Evolutionary conservation across 1,284 basidiomycete species (phyloP).

Genomic region (Ceratobasidium papillatum): DNA sequence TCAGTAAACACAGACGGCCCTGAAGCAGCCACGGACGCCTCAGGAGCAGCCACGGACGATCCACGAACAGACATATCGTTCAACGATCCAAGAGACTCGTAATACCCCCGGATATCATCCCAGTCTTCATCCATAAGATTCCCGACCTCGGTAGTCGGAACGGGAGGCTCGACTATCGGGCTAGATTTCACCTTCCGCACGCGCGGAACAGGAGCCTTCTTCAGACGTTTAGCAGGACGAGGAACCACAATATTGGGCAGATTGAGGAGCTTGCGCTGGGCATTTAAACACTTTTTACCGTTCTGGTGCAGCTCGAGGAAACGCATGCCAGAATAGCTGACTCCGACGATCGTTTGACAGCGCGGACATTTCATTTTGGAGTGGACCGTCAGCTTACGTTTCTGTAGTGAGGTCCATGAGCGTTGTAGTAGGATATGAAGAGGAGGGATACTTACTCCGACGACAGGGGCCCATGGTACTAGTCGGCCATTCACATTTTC

Average conservation of each 20-base stretch:
- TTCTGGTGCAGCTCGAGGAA: background rate
- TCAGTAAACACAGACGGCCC: too few species aligned
- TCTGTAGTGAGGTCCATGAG: background rate
- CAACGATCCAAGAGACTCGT: background rate
- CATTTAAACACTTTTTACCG: background rate
- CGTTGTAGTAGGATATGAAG: background rate
- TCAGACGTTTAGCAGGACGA: background rate
- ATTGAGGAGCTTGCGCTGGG: background rate
- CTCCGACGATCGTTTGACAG: background rate
- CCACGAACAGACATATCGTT: background rate
- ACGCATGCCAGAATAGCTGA: background rate
- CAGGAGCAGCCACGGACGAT: background rate
- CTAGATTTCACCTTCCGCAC: too few species aligned
- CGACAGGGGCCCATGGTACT: conserved; percentile 1
- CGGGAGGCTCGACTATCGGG: too few species aligned
- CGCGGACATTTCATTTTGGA: conserved; percentile 15
- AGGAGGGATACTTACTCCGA: background rate
- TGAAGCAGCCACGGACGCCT: background rate
- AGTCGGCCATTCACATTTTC: background rate
- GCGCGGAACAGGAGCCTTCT: background rate
- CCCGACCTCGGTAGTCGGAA: background rate
- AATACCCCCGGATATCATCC: background rate
- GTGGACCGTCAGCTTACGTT: background rate
- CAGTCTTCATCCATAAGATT: background rate
- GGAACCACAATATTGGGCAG: background rate